Percentiles rank a stretch among this genome's conserved stretches.
Conservation (phyloP, 1,284 basidiomycete species). For the Pisolithus thermaeus region DNA sequence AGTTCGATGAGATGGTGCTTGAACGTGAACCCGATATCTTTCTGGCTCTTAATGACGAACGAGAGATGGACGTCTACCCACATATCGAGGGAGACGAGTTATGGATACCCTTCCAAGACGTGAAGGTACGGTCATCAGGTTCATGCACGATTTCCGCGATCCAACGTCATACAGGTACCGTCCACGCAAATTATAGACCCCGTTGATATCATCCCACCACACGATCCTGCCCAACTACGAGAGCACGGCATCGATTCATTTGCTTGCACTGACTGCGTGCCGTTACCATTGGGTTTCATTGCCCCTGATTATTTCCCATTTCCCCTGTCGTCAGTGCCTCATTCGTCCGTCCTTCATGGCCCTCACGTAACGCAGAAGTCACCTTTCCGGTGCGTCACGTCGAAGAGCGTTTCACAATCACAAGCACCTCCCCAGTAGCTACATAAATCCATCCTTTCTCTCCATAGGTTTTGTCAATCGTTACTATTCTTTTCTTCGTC, state of each 20-base stretch:
- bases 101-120: slow-evolving; percentile 18
- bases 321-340: slow-evolving; percentile 1
- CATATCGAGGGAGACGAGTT: slow-evolving; percentile 10
- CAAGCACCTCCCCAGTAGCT: too few relatives aligned
- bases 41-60: background rate
- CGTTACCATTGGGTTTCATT: slow-evolving; percentile 1
- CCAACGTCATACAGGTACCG: slow-evolving; percentile 13
- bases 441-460: too few relatives aligned
- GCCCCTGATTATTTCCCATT: background rate
- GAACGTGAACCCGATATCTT: slow-evolving; percentile 7
- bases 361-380: background rate
- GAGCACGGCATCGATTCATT: slow-evolving; percentile 6
- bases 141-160: background rate
- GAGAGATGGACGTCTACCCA: slow-evolving; percentile 1
- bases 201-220: slow-evolving; percentile 13
- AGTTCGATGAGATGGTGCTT: slow-evolving; percentile 26
- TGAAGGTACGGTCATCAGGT: slow-evolving; percentile 10
- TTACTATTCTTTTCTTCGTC: too few relatives aligned
- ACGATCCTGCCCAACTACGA: slow-evolving; percentile 6
- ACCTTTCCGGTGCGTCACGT: background rate
- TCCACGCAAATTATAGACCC: slow-evolving; percentile 16
- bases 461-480: too few relatives aligned
- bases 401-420: too few relatives aligned
- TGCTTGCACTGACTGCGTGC: slow-evolving; percentile 8
- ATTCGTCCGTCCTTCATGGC: slow-evolving; percentile 5